Conservation (phyloP, 2,329 filamentous ascomycete genomes). For the Lachnellula occidentalis region DNA sequence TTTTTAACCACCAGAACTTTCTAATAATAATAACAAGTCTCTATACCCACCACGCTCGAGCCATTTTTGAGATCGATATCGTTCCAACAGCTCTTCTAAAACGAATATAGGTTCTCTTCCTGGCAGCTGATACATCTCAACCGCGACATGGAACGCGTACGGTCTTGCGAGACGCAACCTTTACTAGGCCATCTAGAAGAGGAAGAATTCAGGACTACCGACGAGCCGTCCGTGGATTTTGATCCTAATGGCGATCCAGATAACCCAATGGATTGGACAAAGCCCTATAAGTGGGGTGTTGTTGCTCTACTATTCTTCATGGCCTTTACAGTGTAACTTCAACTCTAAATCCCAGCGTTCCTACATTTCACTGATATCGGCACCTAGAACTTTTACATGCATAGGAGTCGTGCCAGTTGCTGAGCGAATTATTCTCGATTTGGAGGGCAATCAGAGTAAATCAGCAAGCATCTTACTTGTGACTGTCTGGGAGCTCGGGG, state of each 20-base stretch:
- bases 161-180: constrained; percentile 12
- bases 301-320: constrained; percentile 48
- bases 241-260: constrained; percentile 41
- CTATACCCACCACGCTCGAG: too few species aligned
- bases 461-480: constrained; percentile 45
- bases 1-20: too few species aligned
- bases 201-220: background rate
- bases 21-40: too few species aligned
- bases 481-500: constrained; percentile 45
- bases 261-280: constrained; percentile 50
- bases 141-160: constrained; percentile 10
- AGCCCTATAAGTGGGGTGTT: constrained; percentile 47
- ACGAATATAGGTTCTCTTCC: too few species aligned
- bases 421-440: constrained; percentile 44
- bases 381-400: constrained; percentile 50
- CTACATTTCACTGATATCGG: background rate
- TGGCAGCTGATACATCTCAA: too few species aligned
- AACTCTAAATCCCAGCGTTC: background rate
- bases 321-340: constrained; percentile 49
- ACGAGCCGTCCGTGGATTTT: constrained; percentile 36
- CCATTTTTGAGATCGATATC: too few species aligned
- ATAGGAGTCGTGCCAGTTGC: constrained; percentile 51
- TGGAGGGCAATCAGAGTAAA: constrained; percentile 37
- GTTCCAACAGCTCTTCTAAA: too few species aligned
- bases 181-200: constrained; percentile 12